phyloP scores from a whole-genome alignment of 129 eudicot species.

The Flaveria sonorensis region DNA sequence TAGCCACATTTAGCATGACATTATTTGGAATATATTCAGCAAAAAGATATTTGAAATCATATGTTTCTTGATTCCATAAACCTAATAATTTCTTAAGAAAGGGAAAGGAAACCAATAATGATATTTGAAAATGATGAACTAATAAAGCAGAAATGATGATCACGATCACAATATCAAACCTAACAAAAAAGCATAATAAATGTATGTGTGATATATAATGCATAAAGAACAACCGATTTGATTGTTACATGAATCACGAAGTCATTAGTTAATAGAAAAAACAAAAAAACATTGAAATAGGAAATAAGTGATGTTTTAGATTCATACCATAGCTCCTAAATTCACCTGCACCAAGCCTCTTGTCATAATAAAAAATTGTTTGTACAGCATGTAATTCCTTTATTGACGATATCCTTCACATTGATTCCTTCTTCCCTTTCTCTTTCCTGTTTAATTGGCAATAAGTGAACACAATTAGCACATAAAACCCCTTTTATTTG shows the following conservation, averaged over 20 bases:
- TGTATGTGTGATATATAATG: too few species aligned
- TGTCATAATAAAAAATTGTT: constrained; percentile 78
- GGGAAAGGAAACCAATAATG: too few species aligned
- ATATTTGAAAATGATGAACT: too few species aligned
- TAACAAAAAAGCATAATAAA: too few species aligned
- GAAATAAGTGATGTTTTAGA: constrained; percentile 25
- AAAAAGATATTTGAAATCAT: too few species aligned
- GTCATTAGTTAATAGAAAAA: neutral
- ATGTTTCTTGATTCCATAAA: too few species aligned
- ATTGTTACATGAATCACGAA: neutral
- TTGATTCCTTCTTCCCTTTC: constrained; percentile 49
- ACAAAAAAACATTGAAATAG: neutral
- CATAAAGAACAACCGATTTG: neutral
- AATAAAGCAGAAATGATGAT: too few species aligned
- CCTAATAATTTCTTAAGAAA: too few species aligned
- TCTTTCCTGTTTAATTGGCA: constrained; percentile 47
- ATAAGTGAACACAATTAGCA: neutral
- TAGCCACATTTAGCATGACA: too few species aligned
- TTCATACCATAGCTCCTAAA: constrained; percentile 94
- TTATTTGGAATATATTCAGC: too few species aligned
- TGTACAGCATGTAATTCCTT: constrained; percentile 73
- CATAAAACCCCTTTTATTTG: neutral
- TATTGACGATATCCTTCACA: constrained; percentile 75
- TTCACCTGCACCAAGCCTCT: constrained; percentile 87
- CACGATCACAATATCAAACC: neutral